Evolutionary conservation across 1,284 basidiomycete genomes (phyloP).

Genomic region (Leccinum griseonigrum): DNA sequence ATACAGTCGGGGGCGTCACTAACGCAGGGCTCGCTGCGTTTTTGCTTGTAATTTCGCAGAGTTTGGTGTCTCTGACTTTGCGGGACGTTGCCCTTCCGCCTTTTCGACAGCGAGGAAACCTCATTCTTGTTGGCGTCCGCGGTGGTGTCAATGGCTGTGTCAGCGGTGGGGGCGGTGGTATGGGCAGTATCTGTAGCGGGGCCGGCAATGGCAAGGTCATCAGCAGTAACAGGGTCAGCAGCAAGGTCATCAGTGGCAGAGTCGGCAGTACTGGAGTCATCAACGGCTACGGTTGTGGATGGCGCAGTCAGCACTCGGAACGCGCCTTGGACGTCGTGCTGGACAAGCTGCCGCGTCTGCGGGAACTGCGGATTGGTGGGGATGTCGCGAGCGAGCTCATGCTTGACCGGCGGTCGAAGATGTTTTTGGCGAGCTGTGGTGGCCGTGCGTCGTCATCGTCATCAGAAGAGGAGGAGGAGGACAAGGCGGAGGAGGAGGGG

Average conservation of each 20-base stretch:
- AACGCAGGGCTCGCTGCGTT: conserved; percentile 21
- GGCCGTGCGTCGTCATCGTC: background rate
- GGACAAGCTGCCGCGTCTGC: conserved; percentile 18
- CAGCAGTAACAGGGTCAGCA: background rate
- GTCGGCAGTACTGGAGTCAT: background rate
- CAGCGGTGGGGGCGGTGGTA: background rate
- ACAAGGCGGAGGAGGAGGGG: background rate
- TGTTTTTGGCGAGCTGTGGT: conserved; percentile 12
- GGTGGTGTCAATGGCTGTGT: background rate
- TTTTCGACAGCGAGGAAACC: conserved; percentile 16
- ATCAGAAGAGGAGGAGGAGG: background rate
- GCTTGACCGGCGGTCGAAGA: conserved; percentile 21
- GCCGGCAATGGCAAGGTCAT: background rate
- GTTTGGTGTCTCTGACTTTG: conserved; percentile 13
- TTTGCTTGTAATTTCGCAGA: conserved; percentile 14
- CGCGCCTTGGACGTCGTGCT: conserved; percentile 20
- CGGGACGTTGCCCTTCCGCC: conserved; percentile 18
- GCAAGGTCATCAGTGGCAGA: background rate
- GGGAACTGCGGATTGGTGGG: conserved; percentile 20
- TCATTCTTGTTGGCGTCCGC: conserved; percentile 13
- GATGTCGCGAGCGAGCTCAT: conserved; percentile 29
- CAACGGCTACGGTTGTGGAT: background rate
- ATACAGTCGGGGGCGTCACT: conserved; percentile 21
- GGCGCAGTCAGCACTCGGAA: conserved; percentile 12
- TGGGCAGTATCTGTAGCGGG: no score